Conservation (phyloP, 768 basidiomycete genomes). For the Mycena galopus region DNA sequence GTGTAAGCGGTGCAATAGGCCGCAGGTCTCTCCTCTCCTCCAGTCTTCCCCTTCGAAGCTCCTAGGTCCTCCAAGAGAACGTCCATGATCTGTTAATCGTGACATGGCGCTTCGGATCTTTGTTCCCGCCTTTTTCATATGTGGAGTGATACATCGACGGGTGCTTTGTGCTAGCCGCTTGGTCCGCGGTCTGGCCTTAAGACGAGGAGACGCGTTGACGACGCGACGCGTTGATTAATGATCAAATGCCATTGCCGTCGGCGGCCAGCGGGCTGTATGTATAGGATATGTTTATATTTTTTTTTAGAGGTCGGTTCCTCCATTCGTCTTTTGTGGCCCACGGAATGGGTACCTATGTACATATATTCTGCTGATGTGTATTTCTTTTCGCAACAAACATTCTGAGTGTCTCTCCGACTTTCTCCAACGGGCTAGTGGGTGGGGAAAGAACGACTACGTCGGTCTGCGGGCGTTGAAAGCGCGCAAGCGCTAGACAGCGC, state of each 20-base stretch:
- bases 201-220: background rate
- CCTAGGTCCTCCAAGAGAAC: background rate
- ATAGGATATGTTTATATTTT: background rate
- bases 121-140: background rate
- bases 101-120: background rate
- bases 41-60: background rate
- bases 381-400: background rate
- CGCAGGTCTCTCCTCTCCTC: background rate
- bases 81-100: background rate
- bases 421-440: too few relatives aligned
- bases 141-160: background rate
- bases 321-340: background rate
- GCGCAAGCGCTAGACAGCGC: too few relatives aligned
- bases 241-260: background rate
- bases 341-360: background rate
- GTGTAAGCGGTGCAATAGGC: background rate
- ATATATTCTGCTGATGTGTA: background rate
- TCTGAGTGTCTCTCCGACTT: too few relatives aligned
- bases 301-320: background rate
- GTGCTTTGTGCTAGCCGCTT: background rate
- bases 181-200: background rate
- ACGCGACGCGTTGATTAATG: background rate
- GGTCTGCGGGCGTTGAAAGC: too few relatives aligned
- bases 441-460: too few relatives aligned
- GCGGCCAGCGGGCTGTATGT: background rate